Evolutionary conservation across 805 yeast genomes (phyloP), one percentile per base, ranked within the genome.

Genomic region (Candida pseudoglaebosa): DNA sequence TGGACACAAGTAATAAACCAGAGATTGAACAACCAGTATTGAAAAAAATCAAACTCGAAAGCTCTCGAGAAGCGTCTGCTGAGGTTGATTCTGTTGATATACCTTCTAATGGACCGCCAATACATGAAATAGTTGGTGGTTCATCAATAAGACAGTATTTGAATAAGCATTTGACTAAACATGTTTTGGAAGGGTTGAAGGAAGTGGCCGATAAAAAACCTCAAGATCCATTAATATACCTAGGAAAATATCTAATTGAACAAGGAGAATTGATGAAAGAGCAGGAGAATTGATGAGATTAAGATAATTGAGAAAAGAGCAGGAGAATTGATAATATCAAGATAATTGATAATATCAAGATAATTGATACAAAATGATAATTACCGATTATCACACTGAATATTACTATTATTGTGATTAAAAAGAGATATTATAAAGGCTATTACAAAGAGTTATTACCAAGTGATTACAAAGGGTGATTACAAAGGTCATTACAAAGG

Each of bases 141-240:
- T 82, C 89, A 2, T 77, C 84, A 1, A 71, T 82, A 2, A 72
- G 95, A 46, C 73, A 70, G 48, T 85, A 84, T 69, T 65, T 85
- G 41, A 82, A 84, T 53, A 62, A 75, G 43, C 65, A 78, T 38
- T 73, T 85, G 22, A 80, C 89, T 0, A 78, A 77, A n/a, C 71
- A 72, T 13, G 52, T 85, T 14, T 57, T 84, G 14, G 78, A 78
- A 28, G 95, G 91, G 1, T 68, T 84, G 68, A 62, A 77, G 38
- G 59, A 66, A 42, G 63, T 84, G 6, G 75, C 81, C 2, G 54
- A 56, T 6, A 67, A 60, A 29, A 66, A 72, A 43, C 84, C 84
- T 0, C 71, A 67, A 3, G 75, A 80, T 42, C 84, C 84, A 10
- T 59, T 80, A 40, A 56, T 53, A 36, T 67, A 50, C 19, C 58